These are phyloP conservation scores for Blastomyces percursus DNA, from an alignment of 2,329 filamentous ascomycete species.

Conservation along the genomic window DNA sequence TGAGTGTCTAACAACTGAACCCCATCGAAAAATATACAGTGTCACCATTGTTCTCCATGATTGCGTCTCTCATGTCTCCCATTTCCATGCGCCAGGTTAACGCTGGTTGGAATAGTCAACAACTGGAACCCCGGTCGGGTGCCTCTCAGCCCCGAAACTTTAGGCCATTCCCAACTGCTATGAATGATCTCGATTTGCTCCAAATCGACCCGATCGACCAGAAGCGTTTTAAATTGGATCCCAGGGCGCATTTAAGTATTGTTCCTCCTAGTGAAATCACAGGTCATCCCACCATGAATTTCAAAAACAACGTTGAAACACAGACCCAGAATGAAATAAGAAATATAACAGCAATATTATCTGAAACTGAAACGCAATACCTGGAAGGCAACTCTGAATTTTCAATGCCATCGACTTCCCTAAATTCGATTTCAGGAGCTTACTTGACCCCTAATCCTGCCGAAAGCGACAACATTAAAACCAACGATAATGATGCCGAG, in stretches of 20 bases:
- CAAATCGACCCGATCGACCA: not conserved
- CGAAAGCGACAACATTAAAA: slow-evolving; percentile 2
- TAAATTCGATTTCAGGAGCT: not conserved
- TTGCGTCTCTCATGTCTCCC: slow-evolving; percentile 6
- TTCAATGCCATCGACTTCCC: slow-evolving; percentile 2
- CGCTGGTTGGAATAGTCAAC: slow-evolving; percentile 8
- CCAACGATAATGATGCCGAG: not conserved
- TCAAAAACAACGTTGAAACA: not conserved
- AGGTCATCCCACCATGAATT: not conserved
- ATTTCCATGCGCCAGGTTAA: slow-evolving; percentile 4
- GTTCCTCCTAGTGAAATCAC: not conserved
- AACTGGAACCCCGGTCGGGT: not conserved
- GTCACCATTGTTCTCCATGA: not conserved
- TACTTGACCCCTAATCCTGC: slow-evolving; percentile 6
- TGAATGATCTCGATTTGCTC: not conserved
- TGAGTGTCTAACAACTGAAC: not conserved
- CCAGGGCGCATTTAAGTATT: not conserved
- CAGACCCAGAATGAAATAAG: not conserved
- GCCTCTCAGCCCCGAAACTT: not conserved
- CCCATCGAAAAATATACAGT: not conserved
- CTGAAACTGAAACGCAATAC: not conserved
- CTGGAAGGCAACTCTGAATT: not conserved
- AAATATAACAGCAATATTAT: not conserved
- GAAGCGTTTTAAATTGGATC: not conserved
- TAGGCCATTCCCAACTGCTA: slow-evolving; percentile 1